Evolutionary conservation across 2,329 filamentous ascomycete species (phyloP).

Genomic region (Colletotrichum scovillei): DNA sequence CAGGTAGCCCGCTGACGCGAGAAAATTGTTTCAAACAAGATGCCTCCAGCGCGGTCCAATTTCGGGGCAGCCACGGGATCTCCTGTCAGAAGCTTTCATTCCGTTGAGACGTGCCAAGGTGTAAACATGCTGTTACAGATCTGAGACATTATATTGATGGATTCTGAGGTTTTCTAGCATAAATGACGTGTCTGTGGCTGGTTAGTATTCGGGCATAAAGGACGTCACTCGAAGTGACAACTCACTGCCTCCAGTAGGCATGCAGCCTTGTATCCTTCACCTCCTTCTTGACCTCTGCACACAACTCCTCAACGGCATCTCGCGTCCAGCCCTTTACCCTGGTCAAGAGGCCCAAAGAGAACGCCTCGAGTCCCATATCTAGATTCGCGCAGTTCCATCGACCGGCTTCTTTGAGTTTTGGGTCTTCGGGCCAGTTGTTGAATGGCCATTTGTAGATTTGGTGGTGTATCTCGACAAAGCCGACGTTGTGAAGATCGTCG

Average conservation of each 20-base stretch:
- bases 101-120: too few relatives aligned
- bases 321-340: constrained; percentile 48
- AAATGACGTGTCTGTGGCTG: too few relatives aligned
- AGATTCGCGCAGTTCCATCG: constrained; percentile 43
- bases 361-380: constrained; percentile 46
- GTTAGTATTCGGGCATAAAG: too few relatives aligned
- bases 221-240: too few relatives aligned
- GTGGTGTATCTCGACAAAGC: constrained; percentile 10
- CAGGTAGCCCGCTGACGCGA: too few relatives aligned
- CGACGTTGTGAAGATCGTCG: constrained; percentile 20
- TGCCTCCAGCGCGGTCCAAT: too few relatives aligned
- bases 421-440: constrained; percentile 37
- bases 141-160: too few relatives aligned
- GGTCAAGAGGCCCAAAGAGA: constrained; percentile 50
- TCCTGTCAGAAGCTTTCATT: too few relatives aligned
- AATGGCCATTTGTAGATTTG: constrained; percentile 28
- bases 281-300: constrained; percentile 38
- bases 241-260: constrained; percentile 38
- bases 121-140: too few relatives aligned
- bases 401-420: constrained; percentile 34
- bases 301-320: constrained; percentile 42
- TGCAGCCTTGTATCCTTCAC: constrained; percentile 40
- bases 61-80: too few relatives aligned
- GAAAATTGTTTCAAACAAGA: too few relatives aligned
- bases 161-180: too few relatives aligned